Evolutionary conservation across 1,139 yeast species (phyloP), one percentile per base, ranked within the genome.

Genomic region (Zygoascus hellenicus): DNA sequence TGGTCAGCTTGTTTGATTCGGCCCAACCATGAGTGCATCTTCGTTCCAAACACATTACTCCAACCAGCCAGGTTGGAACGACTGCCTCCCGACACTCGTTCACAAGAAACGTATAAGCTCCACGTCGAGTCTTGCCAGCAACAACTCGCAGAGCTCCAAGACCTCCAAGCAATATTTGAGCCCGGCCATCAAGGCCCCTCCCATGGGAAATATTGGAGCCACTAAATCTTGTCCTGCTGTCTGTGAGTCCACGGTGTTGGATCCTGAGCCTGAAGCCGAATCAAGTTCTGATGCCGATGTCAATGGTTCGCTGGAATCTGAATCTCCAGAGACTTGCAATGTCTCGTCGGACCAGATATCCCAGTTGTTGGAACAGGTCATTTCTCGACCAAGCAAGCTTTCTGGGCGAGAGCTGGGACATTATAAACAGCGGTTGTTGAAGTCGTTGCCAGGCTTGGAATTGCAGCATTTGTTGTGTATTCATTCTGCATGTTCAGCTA

Each of bases 351-450:
- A 9, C 51, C 47, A 48, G 28, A 54, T 52, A 7, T 36, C 44
- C 36, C 22, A 37, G 14, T 48, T 48, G 36, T 45, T 60, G 31
- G 46, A 52, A 11, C 11, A 39, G 26, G 52, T 63, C 13, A 47
- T 62, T 22, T 48, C 38, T 7, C 29, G 46, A 28, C 47, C 50
- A 10, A 46, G 61, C 3, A 40, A 43, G 2, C 61, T 75, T 10
- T 65, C 73, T 0, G 63, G 54, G 3, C 64, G 67, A 9, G 74
- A 75, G 52, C 57, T 65, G 39, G 53, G 51, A 2, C 75, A 72
- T 52, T 72, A 73, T 57, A 62, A 65, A 45, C 53, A 56, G 13
- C 69, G 71, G 48, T 54, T 75, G 35, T 32, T 51, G 11, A 54
- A 50, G 13, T 51, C 50, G 14, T 39, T 63, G 37, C 60, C 62